Evolutionary conservation across 2,329 filamentous ascomycete species (phyloP).

Genomic region (Camillea tinctor): DNA sequence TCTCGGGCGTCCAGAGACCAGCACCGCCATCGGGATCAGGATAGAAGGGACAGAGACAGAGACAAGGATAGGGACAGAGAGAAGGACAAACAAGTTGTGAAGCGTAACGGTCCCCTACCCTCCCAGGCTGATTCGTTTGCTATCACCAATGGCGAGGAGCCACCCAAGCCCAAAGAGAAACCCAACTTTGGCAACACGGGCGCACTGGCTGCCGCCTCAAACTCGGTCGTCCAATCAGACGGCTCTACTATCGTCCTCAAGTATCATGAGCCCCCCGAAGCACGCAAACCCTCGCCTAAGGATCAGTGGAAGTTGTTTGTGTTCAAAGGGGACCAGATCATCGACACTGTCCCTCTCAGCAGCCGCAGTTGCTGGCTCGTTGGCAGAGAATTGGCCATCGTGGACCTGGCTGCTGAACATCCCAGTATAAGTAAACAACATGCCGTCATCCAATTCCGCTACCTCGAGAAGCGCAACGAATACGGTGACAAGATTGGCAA

Average conservation of each 20-base stretch:
- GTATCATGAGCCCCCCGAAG: conserved; percentile 93
- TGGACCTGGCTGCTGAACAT: conserved; percentile 82
- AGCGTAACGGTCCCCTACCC: conserved; percentile 52
- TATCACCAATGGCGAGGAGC: conserved; percentile 48
- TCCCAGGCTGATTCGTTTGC: conserved; percentile 62
- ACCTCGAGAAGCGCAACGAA: conserved; percentile 79
- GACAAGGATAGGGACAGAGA: conserved; percentile 11
- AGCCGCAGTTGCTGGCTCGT: conserved; percentile 86
- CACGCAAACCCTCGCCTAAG: conserved; percentile 77
- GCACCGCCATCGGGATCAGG: conserved; percentile 15
- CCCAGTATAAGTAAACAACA: conserved; percentile 95
- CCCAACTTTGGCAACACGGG: conserved; percentile 84
- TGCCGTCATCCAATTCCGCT: conserved; percentile 89
- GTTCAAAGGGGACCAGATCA: conserved; percentile 78
- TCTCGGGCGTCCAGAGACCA: conserved; percentile 20
- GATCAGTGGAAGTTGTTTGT: conserved; percentile 88
- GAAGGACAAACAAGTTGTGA: conserved; percentile 29
- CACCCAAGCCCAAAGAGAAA: conserved; percentile 71
- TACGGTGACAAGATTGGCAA: conserved; percentile 79
- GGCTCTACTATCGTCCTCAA: conserved; percentile 80
- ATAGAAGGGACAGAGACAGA: conserved; percentile 10
- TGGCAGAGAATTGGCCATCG: conserved; percentile 76
- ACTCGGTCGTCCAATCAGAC: conserved; percentile 68
- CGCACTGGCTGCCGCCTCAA: conserved; percentile 82
- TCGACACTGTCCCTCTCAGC: conserved; percentile 78